Base-by-base conservation (phyloP, 208 protist species). In the Jaenimonas drosophilae region DNA sequence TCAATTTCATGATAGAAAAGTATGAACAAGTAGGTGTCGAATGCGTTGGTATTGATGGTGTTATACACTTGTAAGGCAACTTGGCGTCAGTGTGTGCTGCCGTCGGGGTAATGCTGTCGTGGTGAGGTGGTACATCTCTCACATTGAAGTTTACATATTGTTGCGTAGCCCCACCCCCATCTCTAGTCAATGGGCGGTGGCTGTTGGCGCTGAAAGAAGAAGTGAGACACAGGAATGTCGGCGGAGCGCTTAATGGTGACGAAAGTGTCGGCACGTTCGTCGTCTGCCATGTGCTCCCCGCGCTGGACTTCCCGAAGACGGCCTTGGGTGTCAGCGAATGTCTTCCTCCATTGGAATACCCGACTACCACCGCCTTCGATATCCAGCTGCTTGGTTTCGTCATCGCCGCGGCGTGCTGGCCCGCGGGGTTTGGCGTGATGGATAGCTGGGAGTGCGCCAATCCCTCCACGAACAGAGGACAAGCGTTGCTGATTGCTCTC, bases 131-230 rank as follows among this genome's bases (percentile, higher is more conserved):
- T n/a, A n/a, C n/a, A n/a, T n/a, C n/a, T n/a, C n/a, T n/a, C n/a
- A n/a, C n/a, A n/a, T n/a, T n/a, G n/a, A n/a, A n/a, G n/a, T n/a
- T n/a, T n/a, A n/a, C n/a, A n/a, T n/a, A n/a, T n/a, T n/a, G 19
- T 43, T 49, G 1, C 20, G 7, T 29, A 21, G 2, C 28, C 24
- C 28, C 21, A 24, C 19, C 28, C 9, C 23, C 5, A 32, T 30
- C 23, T 19, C 28, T 60, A 50, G 44, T 40, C 57, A 25, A 9
- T 48, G 20, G 31, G 52, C 32, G 12, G 70, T 1, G 64, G 54
- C 37, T 78, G 59, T 39, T 68, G 57, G 11, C 74, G 45, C 57
- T 88, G 78, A 23, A 88, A 75, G 0, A 65, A 58, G 38, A 59
- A 73, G 34, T 67, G 60, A 7, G 43, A 56, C 6, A 88, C 64